Evolutionary conservation across 495 filamentous ascomycete genomes (phyloP).

Genomic region (Penicillium pancosmium): DNA sequence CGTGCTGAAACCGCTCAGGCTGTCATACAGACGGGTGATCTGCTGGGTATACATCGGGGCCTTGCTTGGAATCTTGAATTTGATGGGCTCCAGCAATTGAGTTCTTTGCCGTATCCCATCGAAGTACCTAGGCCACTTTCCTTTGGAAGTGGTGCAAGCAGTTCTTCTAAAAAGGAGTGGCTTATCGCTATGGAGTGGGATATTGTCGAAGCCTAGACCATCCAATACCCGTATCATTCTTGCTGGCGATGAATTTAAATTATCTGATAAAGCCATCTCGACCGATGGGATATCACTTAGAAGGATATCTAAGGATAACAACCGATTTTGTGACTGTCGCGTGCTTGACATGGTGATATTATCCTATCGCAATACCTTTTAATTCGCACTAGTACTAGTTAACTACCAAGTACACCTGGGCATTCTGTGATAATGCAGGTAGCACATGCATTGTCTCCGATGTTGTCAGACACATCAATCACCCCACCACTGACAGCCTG

Average conservation of each 20-base stretch:
- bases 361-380: too few relatives aligned
- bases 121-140: background rate
- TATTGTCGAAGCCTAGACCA: background rate
- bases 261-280: too few relatives aligned
- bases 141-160: background rate
- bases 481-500: background rate
- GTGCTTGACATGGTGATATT: too few relatives aligned
- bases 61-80: constrained; percentile 42
- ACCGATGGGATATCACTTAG: too few relatives aligned
- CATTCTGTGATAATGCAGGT: background rate
- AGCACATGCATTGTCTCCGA: background rate
- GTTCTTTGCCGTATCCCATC: background rate
- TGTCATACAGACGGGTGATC: constrained; percentile 23
- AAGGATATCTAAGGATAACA: too few relatives aligned
- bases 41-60: constrained; percentile 37
- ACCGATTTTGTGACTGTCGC: too few relatives aligned
- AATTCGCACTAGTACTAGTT: background rate
- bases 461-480: background rate
- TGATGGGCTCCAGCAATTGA: background rate
- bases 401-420: background rate
- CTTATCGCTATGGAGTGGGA: background rate
- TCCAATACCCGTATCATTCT: too few relatives aligned
- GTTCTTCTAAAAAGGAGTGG: background rate
- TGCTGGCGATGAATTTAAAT: too few relatives aligned
- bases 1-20: background rate